Evolutionary conservation across 2,329 filamentous ascomycete species (phyloP), one percentile per base, ranked within the genome.

Genomic region (Scedosporium dehoogii): DNA sequence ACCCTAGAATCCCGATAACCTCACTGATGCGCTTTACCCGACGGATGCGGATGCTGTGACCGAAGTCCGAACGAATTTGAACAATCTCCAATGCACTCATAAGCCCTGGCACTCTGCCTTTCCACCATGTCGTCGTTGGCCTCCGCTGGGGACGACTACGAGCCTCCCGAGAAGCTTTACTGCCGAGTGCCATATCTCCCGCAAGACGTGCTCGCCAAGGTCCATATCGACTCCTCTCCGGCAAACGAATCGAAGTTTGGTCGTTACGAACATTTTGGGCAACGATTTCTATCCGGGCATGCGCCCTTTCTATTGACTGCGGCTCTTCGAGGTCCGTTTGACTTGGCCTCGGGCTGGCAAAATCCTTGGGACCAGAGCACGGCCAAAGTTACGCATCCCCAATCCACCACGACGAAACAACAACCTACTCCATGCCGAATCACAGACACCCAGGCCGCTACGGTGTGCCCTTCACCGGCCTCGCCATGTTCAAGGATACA

Each of bases 311-410:
- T 92, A 2, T 70, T 86, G 3, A 87, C 88, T 12, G 82, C 87
- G 6, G 72, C 74, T 5, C 74, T 90, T 3, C 79, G 74, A 64
- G 88, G 87, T 0, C 88, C 87, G 0, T 88, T 90, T 66, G 77
- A 80, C 55, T 70, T 68, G 62, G 68, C 73, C 48, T 75, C 72
- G 1, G 79, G 79, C 46, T 74, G 72, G 72, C 59, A 66, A 4
- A 75, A 75, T 57, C 73, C 73, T 4, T 75, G 73, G 73, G 66
- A 66, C 51, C 71, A 71, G 55, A 71, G 71, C 10, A 4, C 16
- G 16, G 3, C 9, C 18, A 33, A 14, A 58, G 42, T n/a, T 29
- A 25, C 14, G 2, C 23, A 41, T 18, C 38, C n/a, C 9, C 44
- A 42, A 21, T 6, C 12, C 51, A 23, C 18, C 51, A 55, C 51